Base-by-base conservation (phyloP, 2,329 filamentous ascomycete genomes). In the Ophiostoma australiae region DNA sequence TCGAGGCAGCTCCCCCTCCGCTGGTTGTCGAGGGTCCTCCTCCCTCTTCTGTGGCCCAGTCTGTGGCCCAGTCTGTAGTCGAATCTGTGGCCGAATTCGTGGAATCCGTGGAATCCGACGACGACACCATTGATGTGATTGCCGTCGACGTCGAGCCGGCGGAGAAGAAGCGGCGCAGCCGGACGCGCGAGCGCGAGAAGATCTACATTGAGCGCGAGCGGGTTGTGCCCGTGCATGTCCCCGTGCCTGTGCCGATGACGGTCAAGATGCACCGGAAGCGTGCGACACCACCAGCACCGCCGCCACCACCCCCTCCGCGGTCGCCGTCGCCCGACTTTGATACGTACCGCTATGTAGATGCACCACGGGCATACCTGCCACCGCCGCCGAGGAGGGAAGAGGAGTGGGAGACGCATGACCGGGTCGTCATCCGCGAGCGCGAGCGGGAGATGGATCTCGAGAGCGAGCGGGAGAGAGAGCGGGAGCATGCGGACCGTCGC, bases 61-160 rank as follows among this genome's bases (percentile, higher is more conserved):
- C 27, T 3, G 27, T 31, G 27, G 27, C 27, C 27, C n/a, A n/a
- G n/a, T n/a, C n/a, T n/a, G n/a, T n/a, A n/a, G n/a, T n/a, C 27
- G 27, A 31, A 31, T 31, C 27, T 3, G 27, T 31, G 27, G 27
- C 27, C 27, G 27, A 31, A 31, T 3, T 3, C 27, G 70, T 75
- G 69, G 80, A 81, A 31, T 3, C 27, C 27, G 70, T 75, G 69
- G 80, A 81, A 69, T 78, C 79, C 4, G 58, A 69, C 68, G 58
- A 74, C 70, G 75, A 78, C 74, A 74, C 76, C 31, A 81, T 82
- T 72, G 81, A 82, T 74, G 80, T 82, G 66, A 82, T 82, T 71
- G 80, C 80, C 69, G 80, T 82, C 3, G 80, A 82, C 76, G 77
- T 82, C 41, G 81, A 82, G 69, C 79, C 80, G 48, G 27, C 48